Evolutionary conservation across 1,139 yeast genomes (phyloP), one percentile per base, ranked within the genome.

Genomic region (Diutina mesorugosa): DNA sequence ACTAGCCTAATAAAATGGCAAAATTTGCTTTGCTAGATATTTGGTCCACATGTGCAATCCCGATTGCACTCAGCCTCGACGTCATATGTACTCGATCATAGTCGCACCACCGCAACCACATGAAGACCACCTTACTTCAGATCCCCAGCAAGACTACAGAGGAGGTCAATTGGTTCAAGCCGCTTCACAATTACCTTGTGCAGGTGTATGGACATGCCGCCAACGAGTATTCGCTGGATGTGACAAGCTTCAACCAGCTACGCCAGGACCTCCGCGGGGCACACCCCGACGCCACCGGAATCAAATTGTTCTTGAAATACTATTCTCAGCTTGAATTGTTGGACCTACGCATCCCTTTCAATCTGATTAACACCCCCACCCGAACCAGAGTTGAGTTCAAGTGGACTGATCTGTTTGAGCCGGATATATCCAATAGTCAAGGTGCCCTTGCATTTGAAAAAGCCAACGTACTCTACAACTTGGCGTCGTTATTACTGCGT

Each of bases 361-460:
- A 76, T 55, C 73, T 78, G 28, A 73, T 77, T 28, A 83, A 83
- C 57, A 80, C 83, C 61, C 68, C 66, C 57, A 73, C 71, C 57
- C 76, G 79, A 59, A 50, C 41, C n/a, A 30, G 53, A 14, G 69
- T 87, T 51, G 77, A 80, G 56, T 91, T 91, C 68, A 78, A 82
- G 0, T 93, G 99, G 99, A 73, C 72, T 61, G 96, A 91, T 66
- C 86, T 93, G 7, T 85, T 83, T 65, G 73, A 73, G 52, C 65
- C 69, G 5, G 58, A 67, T 0, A 67, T 73, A 2, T 68, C 77
- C 5, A 77, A 76, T 57, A 69, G 73, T 28, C 79, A 79, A 51
- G 72, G 76, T 51, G 80, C 85, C 9, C 67, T 90, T 56, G 91
- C 97, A 0, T 91, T 88, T 66, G 99, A 93, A 65, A 93, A 93